Base-by-base conservation (phyloP, 2,329 filamentous ascomycete genomes). In the Capronia epimyces region DNA sequence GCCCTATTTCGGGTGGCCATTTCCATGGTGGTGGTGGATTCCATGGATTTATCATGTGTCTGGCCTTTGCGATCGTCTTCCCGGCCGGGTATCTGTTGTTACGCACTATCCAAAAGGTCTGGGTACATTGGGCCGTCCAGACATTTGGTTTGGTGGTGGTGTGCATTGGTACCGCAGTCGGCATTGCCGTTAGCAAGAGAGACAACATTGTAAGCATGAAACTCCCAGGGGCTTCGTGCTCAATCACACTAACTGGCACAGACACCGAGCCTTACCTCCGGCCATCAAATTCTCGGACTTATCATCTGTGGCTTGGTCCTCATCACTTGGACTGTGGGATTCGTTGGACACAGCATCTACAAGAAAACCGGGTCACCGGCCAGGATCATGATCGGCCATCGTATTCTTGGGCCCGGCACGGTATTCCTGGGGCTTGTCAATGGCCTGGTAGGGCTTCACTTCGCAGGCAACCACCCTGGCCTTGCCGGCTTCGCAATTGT, bases 171-270 rank as follows among this genome's bases (percentile, higher is more conserved):
- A 67, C 75, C 10, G 72, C 67, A 2, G 59, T 81, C 16, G 81
- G 81, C 1, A 67, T 83, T n/a, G 64, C 71, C 32, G 69, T 75
- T 7, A 77, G 76, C 59, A 71, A 69, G 55, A 65, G 69, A 53
- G 82, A 82, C 56, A 76, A 80, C 50, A 69, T 80, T 59, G 80
- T 82, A 69, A 65, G 76, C n/a, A n/a, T n/a, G n/a, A n/a, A n/a
- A n/a, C n/a, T n/a, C n/a, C n/a, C n/a, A n/a, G n/a, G n/a, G n/a
- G n/a, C n/a, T n/a, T n/a, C n/a, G n/a, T n/a, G n/a, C n/a, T 66
- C 16, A 36, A 40, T 6, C 6, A 32, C 20, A 39, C 50, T 56
- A 44, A 58, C 49, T 7, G 10, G 20, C 45, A n/a, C 50, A 61
- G 43, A 52, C 81, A 76, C 78, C 78, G 15, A 76, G 73, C 43